Conservation (phyloP, 305 asterid species). For the Fraxinus ornus region DNA sequence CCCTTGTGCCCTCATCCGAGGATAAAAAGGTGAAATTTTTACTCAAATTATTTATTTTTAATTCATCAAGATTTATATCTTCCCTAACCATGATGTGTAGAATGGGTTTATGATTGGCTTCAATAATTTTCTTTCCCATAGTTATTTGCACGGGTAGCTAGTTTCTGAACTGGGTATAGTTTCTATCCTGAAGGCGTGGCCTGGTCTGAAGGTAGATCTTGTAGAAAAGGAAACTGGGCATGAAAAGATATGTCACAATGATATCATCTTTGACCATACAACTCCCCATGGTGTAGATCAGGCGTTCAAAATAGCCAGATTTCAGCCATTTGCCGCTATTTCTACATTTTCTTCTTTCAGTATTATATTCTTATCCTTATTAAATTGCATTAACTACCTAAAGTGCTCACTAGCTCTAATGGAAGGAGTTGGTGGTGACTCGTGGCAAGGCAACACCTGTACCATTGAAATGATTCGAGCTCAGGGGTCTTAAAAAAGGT, state of each 20-base stretch:
- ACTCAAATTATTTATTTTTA: neutral
- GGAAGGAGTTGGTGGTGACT: neutral
- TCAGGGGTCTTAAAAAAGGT: neutral
- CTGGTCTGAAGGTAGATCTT: neutral
- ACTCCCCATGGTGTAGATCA: neutral
- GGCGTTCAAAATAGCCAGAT: neutral
- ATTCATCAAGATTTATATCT: neutral
- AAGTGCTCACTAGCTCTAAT: neutral
- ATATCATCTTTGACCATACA: neutral
- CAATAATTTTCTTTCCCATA: neutral
- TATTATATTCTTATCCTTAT: neutral
- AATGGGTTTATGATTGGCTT: neutral
- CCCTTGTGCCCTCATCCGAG: constrained; percentile 59
- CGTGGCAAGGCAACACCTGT: neutral
- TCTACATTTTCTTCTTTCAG: neutral
- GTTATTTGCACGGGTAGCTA: constrained; percentile 11
- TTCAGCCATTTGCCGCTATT: neutral
- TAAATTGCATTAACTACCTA: neutral
- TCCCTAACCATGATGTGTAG: neutral
- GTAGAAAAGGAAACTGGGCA: neutral
- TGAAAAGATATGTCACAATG: neutral
- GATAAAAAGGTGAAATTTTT: constrained; percentile 63
- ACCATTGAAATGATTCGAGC: neutral
- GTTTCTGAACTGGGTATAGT: neutral
- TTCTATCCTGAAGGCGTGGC: neutral